These are phyloP conservation scores for Uncinocarpus reesii DNA, from an alignment of 2,329 filamentous ascomycete genomes.

Conservation along the genomic window DNA sequence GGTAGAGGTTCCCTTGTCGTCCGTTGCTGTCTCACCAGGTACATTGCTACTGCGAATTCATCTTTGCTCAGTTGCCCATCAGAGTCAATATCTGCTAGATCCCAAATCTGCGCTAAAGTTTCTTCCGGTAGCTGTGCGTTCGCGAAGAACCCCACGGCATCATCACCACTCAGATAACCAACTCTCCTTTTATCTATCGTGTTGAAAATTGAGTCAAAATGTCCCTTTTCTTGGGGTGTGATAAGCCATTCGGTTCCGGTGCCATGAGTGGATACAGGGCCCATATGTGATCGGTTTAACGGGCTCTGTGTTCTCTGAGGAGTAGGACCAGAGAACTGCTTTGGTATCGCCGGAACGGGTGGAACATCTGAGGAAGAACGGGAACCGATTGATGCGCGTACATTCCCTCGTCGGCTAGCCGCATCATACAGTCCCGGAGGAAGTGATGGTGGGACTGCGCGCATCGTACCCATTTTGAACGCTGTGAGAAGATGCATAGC, in stretches of 20 bases:
- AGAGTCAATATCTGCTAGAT: slow-evolving; percentile 86
- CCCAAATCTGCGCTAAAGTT: slow-evolving; percentile 87
- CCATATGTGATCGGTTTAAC: slow-evolving; percentile 43
- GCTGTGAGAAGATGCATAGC: slow-evolving; percentile 96
- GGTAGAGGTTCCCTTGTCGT: slow-evolving; percentile 63
- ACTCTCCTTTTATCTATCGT: slow-evolving; percentile 69
- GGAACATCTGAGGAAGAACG: slow-evolving; percentile 41
- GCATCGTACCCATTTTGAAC: slow-evolving; percentile 72
- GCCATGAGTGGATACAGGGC: slow-evolving; percentile 43
- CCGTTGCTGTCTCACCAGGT: slow-evolving; percentile 82
- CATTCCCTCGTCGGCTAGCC: slow-evolving; percentile 57
- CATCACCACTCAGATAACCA: slow-evolving; percentile 83
- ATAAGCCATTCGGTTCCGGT: slow-evolving; percentile 69
- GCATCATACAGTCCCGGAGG: slow-evolving; percentile 85
- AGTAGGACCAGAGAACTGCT: slow-evolving; percentile 64
- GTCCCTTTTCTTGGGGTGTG: slow-evolving; percentile 68
- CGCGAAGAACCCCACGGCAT: slow-evolving; percentile 87
- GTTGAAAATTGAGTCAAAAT: slow-evolving; percentile 78
- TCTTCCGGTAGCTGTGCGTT: slow-evolving; percentile 86
- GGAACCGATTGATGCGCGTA: slow-evolving; percentile 43
- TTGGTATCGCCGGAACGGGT: slow-evolving; percentile 60
- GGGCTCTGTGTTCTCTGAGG: slow-evolving; percentile 52
- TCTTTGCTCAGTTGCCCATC: slow-evolving; percentile 76
- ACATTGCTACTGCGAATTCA: slow-evolving; percentile 96
- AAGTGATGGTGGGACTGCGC: slow-evolving; percentile 66